Base-by-base conservation (phyloP, 75 land plant genomes). In the Ceratopteris richardii region DNA sequence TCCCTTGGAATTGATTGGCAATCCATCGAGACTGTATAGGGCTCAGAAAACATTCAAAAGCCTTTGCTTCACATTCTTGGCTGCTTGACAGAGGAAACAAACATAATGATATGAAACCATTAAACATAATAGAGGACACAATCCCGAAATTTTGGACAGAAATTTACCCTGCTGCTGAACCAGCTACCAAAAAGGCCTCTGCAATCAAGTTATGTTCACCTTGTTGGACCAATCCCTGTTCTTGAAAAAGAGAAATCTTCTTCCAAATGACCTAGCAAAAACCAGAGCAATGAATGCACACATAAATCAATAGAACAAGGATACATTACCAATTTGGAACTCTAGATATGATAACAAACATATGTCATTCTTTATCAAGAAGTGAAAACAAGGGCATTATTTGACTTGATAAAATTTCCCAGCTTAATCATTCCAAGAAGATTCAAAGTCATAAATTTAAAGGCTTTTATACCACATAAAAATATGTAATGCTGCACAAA, bases 251-350 rank as follows among this genome's bases (percentile, higher is more conserved):
- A 52, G 76, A 74, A 81, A 95, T 84, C 1, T 79, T 77, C 37
- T 81, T 77, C 44, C 97, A 88, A 67, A 94, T 90, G 0, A 60
- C 73, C 98, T 93, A n/a, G n/a, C n/a, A n/a, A n/a, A n/a, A n/a
- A n/a, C n/a, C n/a, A n/a, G n/a, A n/a, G n/a, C n/a, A n/a, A n/a
- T n/a, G n/a, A n/a, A n/a, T n/a, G n/a, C n/a, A 64, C 51, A 33
- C 37, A 33, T 4, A 33, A 9, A 3, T 33, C 3, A 33, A 9
- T 3, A 33, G 37, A 33, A 33, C 9, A 9, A 33, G 9, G 37
- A 33, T 33, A 33, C 7, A n/a, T n/a, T n/a, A n/a, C n/a, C n/a
- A n/a, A n/a, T n/a, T n/a, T n/a, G n/a, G n/a, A n/a, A n/a, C n/a
- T n/a, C n/a, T n/a, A n/a, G n/a, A n/a, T n/a, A n/a, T n/a, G n/a